Base-by-base conservation (phyloP, 2,329 filamentous ascomycete genomes). In the Albifimbria verrucaria region DNA sequence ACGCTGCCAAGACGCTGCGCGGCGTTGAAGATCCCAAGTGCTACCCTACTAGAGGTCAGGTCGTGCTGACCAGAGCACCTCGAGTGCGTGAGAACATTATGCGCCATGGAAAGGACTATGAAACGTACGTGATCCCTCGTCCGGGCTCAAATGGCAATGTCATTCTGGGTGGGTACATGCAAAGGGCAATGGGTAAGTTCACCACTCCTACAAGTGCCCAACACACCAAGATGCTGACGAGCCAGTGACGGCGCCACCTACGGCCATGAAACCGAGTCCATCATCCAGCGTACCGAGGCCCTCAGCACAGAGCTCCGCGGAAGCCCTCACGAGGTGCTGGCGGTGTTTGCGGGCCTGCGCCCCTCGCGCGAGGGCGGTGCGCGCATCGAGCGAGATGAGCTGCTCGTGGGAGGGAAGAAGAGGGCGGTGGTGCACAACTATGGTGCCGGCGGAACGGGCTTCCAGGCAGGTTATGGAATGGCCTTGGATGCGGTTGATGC, bases 371-470 rank as follows among this genome's bases (percentile, higher is more conserved):
- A 69, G 46, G 77, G 77, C 12, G 69, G 73, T 32, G 70, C 68
- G 36, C 71, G 75, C 2, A 72, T 79, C 18, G 76, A 78, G 58
- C 59, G 77, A 9, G 75, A 76, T 47, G 48, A 57, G 9, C 18
- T 68, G 7, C 20, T 51, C 1, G 57, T 71, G 3, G 52, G 52
- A 2, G 66, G 62, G 6, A 25, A 61, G 39, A 55, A 57, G 17
- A 57, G 62, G 1, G 51, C 55, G 0, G 45, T 72, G 11, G 67
- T 76, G 3, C 73, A 75, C 56, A 75, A 75, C 50, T 76, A 78
- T 55, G 75, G 75, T 5, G 74, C 74, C 5, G 72, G 74, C 1
- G 74, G 74, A 10, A 74, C 74, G 2, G 75, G 74, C 0, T 77
- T 72, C 54, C 74, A 77, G 49, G 73, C 75, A 3, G 71, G 71